Base-by-base conservation (phyloP, 805 yeast species). In the Torulaspora delbrueckii region DNA sequence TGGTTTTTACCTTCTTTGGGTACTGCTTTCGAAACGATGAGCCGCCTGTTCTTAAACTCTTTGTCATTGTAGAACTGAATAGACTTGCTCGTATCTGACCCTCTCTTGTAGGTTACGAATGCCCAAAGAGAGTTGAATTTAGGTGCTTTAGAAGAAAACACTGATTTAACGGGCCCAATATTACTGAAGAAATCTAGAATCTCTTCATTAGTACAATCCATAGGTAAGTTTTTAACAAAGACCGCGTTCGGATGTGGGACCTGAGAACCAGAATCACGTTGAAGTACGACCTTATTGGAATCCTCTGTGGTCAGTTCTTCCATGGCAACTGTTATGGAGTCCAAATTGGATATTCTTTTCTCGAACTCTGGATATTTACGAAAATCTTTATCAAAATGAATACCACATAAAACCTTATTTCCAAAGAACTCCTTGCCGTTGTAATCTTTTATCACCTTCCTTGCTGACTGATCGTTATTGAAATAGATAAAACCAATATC, bases 401-500 rank as follows among this genome's bases (percentile, higher is more conserved):
- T 56, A 0, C 74, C 70, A 54, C 74, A 71, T 35, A 57, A 58
- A 13, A 72, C 53, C 23, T 47, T 62, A 2, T 52, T 50, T 4
- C 70, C 74, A 47, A 55, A 59, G 27, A 66, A 51, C 2, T 39
- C 19, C 1, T 56, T 51, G 5, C 61, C 59, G 48, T 73, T 68
- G 35, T 53, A 59, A 1, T 46, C 49, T 1, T 54, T 44, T 27
- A 73, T 70, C 28, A 70, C 73, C 1, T 47, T 51, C 22, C 56
- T 55, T 3, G 77, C 77, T 33, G 56, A 56, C 3, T 47, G 34
- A 30, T 58, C 61, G 33, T 58, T 52, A 28, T 64, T 65, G 48
- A 72, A 73, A 28, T 67, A 64, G 16, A 72, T 60, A 42, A 70
- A 73, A 0, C 75, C 77, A 40, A 71, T 69, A 33, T 59, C 59